Percentiles rank a stretch among this genome's conserved stretches.
Evolutionary conservation across 768 basidiomycete genomes (phyloP).

Genomic region (Pilatotrama ljubarskyi): DNA sequence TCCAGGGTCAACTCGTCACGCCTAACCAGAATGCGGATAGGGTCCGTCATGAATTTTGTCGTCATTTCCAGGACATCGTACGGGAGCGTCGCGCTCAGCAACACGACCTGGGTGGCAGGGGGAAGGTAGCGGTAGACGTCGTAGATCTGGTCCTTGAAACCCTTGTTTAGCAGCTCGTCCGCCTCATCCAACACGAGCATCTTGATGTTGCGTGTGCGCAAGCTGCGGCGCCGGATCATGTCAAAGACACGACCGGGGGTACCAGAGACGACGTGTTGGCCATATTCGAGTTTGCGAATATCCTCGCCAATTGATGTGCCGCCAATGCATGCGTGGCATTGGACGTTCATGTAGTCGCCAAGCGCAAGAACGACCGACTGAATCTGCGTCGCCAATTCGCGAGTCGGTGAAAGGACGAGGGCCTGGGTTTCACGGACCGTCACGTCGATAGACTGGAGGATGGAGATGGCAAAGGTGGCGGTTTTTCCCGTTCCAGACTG

Average conservation of each 20-base stretch:
- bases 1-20: slow-evolving; percentile 98
- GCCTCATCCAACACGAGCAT: slow-evolving; percentile 95
- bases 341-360: slow-evolving; percentile 99
- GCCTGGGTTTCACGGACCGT: slow-evolving; percentile 95
- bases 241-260: slow-evolving; percentile 98
- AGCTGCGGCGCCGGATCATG: slow-evolving; percentile 93
- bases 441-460: slow-evolving; percentile 96
- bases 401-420: slow-evolving; percentile 95
- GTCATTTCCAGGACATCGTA: slow-evolving; percentile 99
- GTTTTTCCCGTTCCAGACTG: slow-evolving; percentile 99
- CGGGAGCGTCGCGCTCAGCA: slow-evolving; percentile 93
- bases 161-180: slow-evolving; percentile 95
- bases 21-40: slow-evolving; percentile 97
- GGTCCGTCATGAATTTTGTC: slow-evolving; percentile 99
- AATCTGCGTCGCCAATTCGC: slow-evolving; percentile 98
- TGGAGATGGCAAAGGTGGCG: slow-evolving; percentile 96
- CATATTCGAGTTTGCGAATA: slow-evolving; percentile 95
- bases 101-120: slow-evolving; percentile 94
- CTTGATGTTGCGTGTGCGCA: slow-evolving; percentile 97
- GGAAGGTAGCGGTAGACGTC: slow-evolving; percentile 98
- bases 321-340: slow-evolving; percentile 98
- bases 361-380: slow-evolving; percentile 95
- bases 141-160: slow-evolving; percentile 99
- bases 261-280: slow-evolving; percentile 96
- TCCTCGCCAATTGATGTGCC: slow-evolving; percentile 98